phyloP scores from a whole-genome alignment of 805 yeast species.

The Priceomyces medius region DNA sequence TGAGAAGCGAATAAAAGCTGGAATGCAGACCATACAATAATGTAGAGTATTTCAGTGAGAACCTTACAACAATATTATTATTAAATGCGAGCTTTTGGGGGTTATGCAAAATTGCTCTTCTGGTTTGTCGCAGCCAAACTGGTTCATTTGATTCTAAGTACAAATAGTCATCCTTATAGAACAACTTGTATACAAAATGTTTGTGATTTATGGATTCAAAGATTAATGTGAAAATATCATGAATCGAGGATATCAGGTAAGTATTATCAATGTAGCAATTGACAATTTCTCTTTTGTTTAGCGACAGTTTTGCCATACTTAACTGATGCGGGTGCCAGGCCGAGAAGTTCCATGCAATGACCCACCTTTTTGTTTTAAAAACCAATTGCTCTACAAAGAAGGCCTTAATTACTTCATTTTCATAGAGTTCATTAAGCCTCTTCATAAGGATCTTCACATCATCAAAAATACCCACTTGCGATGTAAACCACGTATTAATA shows the following conservation, averaged over 20 bases:
- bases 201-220: neutral
- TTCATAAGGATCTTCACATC: slow-evolving; percentile 8
- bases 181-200: neutral
- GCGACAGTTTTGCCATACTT: neutral
- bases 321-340: slow-evolving; percentile 5
- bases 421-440: slow-evolving; percentile 3
- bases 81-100: neutral
- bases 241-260: neutral
- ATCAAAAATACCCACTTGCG: slow-evolving; percentile 17
- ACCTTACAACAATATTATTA: neutral
- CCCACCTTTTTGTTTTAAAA: slow-evolving; percentile 17
- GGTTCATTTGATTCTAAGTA: slow-evolving; percentile 2
- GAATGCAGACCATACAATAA: slow-evolving; percentile 2
- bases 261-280: neutral
- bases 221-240: neutral
- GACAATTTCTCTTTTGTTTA: slow-evolving; percentile 4
- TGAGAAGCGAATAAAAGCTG: slow-evolving; percentile 1
- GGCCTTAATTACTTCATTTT: slow-evolving; percentile 1
- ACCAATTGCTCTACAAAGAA: slow-evolving; percentile 8
- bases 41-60: neutral
- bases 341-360: slow-evolving; percentile 17
- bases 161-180: neutral
- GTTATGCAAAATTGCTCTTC: neutral
- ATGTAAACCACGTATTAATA: slow-evolving; percentile 16
- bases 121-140: slow-evolving; percentile 3